Conservation (phyloP, 345 rosid genomes). For the Eucalyptus sp. region DNA sequence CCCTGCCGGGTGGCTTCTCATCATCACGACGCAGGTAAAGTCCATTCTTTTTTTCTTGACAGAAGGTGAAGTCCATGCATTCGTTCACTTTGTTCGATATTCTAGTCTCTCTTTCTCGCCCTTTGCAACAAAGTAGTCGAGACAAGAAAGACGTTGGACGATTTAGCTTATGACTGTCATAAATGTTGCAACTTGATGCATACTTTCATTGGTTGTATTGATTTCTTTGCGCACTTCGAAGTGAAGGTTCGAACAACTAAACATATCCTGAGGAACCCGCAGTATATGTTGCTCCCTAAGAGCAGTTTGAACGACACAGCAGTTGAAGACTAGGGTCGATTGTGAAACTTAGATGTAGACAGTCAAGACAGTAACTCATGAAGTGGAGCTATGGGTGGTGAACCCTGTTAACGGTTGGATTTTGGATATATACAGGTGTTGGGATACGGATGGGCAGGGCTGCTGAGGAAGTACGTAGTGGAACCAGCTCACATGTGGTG, state of each 20-base stretch:
- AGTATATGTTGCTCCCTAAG: background rate
- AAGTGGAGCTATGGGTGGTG: background rate
- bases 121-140: background rate
- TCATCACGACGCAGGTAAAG: conserved; percentile 68
- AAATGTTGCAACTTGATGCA: background rate
- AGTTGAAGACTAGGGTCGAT: background rate
- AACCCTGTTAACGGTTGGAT: background rate
- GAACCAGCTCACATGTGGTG: conserved; percentile 99
- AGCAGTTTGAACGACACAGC: background rate
- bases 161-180: background rate
- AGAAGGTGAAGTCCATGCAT: background rate
- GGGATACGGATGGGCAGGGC: conserved; percentile 96
- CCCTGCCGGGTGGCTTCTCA: conserved; percentile 73
- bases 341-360: background rate
- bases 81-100: background rate
- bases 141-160: background rate
- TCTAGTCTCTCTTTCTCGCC: background rate
- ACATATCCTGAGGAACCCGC: background rate
- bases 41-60: background rate
- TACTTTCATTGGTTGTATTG: background rate
- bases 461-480: conserved; percentile 77
- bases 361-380: background rate
- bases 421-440: conserved; percentile 33
- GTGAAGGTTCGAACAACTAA: background rate
- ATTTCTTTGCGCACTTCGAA: background rate